Evolutionary conservation across 1,284 basidiomycete genomes (phyloP), one percentile per base, ranked within the genome.

Genomic region (Ustilago nuda): DNA sequence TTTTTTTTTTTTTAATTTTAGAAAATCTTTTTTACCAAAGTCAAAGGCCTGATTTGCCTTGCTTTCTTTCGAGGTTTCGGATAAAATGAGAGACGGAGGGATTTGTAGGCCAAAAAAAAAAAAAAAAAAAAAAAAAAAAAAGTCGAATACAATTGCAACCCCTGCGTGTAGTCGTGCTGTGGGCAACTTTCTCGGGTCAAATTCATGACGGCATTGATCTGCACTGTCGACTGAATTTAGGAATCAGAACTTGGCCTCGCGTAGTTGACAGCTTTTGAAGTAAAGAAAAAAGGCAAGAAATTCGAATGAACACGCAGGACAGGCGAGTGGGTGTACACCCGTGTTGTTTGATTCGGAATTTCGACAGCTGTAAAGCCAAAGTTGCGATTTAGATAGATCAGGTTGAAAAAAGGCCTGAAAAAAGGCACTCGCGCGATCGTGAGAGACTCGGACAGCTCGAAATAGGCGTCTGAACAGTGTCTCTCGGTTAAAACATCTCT

Each of bases 171-270:
- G 23, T 45, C 17, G 51, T 23, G 9, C 23, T 43, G 27, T 27
- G 23, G 23, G 23, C 23, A 27, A 19, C 9, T 41, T 41, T 53
- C n/a, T 56, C 41, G 48, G 48, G 48, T 46, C 17, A 30, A 39
- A 35, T 19, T 32, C 27, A 56, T 56, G 55, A 56, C 55, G 43
- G 43, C 39, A 56, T 56, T 15, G 43, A 56, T 56, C 55, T 56
- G 55, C 55, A 35, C 4, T 45, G 55, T 56, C 39, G 13, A 43
- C 54, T 43, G 54, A 45, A 37, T 46, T 46, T 56, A 27, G 23
- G 55, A 56, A 56, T 33, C 30, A 12, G 23, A 46, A 35, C 11
- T 33, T 7, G 17, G 23, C 23, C 23, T 35, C 35, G 52, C 39
- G 11, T 11, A 13, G 13, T 52, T 15, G 50, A 27, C 23, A 27